Evolutionary conservation across 768 basidiomycete genomes (phyloP).

Genomic region (Leccinum disarticulatum): DNA sequence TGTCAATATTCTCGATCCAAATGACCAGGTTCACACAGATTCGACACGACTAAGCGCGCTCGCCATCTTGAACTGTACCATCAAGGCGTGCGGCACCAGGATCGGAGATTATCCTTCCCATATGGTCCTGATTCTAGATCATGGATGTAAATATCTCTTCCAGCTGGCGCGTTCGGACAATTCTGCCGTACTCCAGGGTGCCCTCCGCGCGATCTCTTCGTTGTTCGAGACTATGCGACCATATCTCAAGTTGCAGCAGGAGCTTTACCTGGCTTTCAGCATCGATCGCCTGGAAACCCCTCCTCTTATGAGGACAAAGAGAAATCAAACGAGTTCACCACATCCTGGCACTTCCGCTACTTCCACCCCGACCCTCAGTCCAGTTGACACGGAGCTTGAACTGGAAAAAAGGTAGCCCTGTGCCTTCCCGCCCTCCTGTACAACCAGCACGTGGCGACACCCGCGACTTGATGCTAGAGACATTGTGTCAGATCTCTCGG

Average conservation of each 20-base stretch:
- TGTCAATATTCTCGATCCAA: conserved; percentile 93
- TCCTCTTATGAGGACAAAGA: conserved; percentile 30
- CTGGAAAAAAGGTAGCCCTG: conserved; percentile 46
- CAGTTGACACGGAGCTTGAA: conserved; percentile 40
- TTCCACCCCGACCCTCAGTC: conserved; percentile 42
- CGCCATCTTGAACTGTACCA: conserved; percentile 80
- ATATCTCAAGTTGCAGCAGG: conserved; percentile 90
- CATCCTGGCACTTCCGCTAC: conserved; percentile 51
- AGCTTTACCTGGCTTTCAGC: conserved; percentile 91
- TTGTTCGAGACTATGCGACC: conserved; percentile 85
- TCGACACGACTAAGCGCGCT: conserved; percentile 90
- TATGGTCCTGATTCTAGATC: conserved; percentile 73
- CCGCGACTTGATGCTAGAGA: conserved; percentile 87
- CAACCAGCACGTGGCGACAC: conserved; percentile 84
- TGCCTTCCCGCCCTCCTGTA: conserved; percentile 58
- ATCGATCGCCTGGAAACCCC: conserved; percentile 85
- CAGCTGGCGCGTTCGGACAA: conserved; percentile 94
- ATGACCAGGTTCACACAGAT: conserved; percentile 93
- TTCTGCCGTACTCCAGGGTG: conserved; percentile 69
- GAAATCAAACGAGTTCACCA: conserved; percentile 44
- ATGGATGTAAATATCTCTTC: conserved; percentile 95
- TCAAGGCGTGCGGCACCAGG: conserved; percentile 78
- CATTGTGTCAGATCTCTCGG: conserved; percentile 74
- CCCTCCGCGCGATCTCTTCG: conserved; percentile 84
- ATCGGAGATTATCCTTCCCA: conserved; percentile 81